Percentiles rank a stretch among this genome's conserved stretches.
Conservation (phyloP, 1,284 basidiomycete genomes). For the Stygiomarasmius scandens region DNA sequence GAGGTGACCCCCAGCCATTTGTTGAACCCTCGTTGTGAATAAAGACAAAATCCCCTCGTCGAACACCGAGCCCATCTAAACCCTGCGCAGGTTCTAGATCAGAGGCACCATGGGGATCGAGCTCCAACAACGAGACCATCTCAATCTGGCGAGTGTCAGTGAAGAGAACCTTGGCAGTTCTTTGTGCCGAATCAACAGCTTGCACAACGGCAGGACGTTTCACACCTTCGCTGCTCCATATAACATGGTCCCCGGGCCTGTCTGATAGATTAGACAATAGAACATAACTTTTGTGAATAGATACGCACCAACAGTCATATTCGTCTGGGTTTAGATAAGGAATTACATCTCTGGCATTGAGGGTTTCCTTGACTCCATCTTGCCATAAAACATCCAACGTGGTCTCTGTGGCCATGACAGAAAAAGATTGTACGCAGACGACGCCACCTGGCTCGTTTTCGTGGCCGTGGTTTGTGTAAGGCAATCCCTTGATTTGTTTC, state of each 20-base stretch:
- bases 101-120: constrained; percentile 78
- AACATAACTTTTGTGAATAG: constrained; percentile 1
- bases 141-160: constrained; percentile 57
- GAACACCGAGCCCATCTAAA: constrained; percentile 74
- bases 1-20: constrained; percentile 68
- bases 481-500: constrained; percentile 48
- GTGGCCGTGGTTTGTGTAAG: constrained; percentile 59
- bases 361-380: constrained; percentile 68
- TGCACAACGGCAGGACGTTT: constrained; percentile 78
- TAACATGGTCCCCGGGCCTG: constrained; percentile 90
- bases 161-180: constrained; percentile 69
- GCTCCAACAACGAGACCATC: constrained; percentile 82
- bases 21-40: constrained; percentile 65
- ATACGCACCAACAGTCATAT: constrained; percentile 78
- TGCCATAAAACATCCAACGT: constrained; percentile 85
- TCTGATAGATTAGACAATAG: constrained; percentile 10
- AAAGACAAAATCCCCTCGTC: constrained; percentile 84
- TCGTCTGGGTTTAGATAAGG: constrained; percentile 86
- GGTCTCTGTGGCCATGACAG: constrained; percentile 74
- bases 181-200: constrained; percentile 70
- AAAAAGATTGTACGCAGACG: constrained; percentile 57
- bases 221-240: constrained; percentile 81
- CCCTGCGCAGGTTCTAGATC: constrained; percentile 48
- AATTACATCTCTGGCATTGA: constrained; percentile 68
- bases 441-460: constrained; percentile 45